Conservation (phyloP, 768 basidiomycete genomes). For the Tylopilus cervinicoccineus region DNA sequence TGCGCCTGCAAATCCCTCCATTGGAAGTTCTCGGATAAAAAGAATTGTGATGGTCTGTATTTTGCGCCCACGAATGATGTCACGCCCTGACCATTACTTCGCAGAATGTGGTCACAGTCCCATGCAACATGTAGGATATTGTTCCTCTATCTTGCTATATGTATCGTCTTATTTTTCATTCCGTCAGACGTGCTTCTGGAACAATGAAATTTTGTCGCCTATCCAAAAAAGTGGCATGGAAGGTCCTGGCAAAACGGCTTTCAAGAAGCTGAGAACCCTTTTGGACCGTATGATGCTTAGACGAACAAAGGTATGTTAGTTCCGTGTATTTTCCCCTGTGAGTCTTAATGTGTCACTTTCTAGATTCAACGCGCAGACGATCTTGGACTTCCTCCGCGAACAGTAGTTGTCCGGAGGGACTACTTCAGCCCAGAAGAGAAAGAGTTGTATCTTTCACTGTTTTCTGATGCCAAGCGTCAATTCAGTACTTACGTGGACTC, state of each 20-base stretch:
- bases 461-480: conserved; percentile 88
- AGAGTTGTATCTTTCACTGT: conserved; percentile 87
- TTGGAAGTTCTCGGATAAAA: conserved; percentile 87
- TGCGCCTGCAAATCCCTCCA: conserved; percentile 95
- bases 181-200: conserved; percentile 88
- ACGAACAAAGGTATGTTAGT: conserved; percentile 62
- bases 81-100: not conserved
- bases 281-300: conserved; percentile 96
- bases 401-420: conserved; percentile 82
- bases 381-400: conserved; percentile 90
- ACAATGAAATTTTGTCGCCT: conserved; percentile 92
- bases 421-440: conserved; percentile 97
- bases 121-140: conserved; percentile 67
- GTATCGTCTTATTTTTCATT: conserved; percentile 4
- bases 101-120: conserved; percentile 81
- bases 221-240: conserved; percentile 88
- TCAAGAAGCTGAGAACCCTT: conserved; percentile 88
- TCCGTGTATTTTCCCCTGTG: not conserved
- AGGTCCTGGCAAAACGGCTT: conserved; percentile 76
- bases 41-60: conserved; percentile 71
- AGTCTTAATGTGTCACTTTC: not conserved
- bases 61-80: not conserved
- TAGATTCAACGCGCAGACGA: conserved; percentile 95
- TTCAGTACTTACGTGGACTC: conserved; percentile 88
- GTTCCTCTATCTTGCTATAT: not conserved